phyloP scores from a whole-genome alignment of 2,329 filamentous ascomycete species.

The Apiospora pterosperma region DNA sequence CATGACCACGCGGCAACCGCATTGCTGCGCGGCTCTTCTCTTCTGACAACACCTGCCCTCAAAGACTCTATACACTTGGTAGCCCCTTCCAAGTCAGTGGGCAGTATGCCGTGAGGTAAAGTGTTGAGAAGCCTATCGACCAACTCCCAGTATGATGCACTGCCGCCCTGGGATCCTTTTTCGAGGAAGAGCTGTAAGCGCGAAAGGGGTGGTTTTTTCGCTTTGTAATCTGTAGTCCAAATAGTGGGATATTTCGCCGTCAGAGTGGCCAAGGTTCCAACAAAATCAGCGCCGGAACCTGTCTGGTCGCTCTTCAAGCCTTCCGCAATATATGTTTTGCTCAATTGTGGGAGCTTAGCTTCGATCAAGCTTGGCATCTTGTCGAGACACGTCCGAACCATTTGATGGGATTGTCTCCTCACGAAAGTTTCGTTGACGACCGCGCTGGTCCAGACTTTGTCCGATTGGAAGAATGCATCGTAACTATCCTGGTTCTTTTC shows the following conservation, averaged over 20 bases:
- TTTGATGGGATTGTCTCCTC: conserved; percentile 47
- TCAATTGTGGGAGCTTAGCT: conserved; percentile 47
- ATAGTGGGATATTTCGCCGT: conserved; percentile 63
- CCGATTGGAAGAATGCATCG: conserved; percentile 61
- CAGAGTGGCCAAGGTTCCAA: conserved; percentile 63
- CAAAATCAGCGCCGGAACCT: conserved; percentile 70
- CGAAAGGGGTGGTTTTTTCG: conserved; percentile 51
- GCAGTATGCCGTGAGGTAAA: conserved; percentile 51
- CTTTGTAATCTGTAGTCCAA: conserved; percentile 63
- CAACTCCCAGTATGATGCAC: conserved; percentile 68
- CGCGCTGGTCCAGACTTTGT: conserved; percentile 64
- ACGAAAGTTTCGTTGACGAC: conserved; percentile 57
- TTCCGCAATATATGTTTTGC: conserved; percentile 64
- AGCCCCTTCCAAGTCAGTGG: conserved; percentile 49
- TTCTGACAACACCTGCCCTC: conserved; percentile 65
- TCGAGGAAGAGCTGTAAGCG: conserved; percentile 71
- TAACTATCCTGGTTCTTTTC: conserved; percentile 61
- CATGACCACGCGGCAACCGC: conserved; percentile 67
- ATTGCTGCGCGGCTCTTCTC: conserved; percentile 72
- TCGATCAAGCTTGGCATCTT: conserved; percentile 44
- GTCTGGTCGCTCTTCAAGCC: conserved; percentile 69
- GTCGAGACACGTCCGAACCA: conserved; percentile 47
- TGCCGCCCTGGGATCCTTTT: conserved; percentile 79
- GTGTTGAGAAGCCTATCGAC: conserved; percentile 61
- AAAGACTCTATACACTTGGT: conserved; percentile 64